These are phyloP conservation scores for Imleria badia DNA, from an alignment of 768 basidiomycete species.

Conservation along the genomic window DNA sequence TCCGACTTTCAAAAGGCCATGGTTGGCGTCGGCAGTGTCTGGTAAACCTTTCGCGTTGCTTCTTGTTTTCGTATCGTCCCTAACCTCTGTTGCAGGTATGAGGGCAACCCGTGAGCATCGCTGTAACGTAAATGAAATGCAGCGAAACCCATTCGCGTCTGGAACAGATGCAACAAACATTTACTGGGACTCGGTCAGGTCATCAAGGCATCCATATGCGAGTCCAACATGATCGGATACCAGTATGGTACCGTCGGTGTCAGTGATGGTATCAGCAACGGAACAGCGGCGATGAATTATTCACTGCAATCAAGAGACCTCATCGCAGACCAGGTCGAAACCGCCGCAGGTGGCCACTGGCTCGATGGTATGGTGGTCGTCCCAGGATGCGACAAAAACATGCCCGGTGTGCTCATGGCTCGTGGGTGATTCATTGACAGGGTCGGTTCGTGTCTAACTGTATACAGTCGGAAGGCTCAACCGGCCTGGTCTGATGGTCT, in stretches of 20 bases:
- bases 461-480: conserved; percentile 85
- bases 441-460: conserved; percentile 7
- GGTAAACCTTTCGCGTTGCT: conserved; percentile 53
- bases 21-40: conserved; percentile 96
- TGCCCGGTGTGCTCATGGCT: conserved; percentile 99
- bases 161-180: conserved; percentile 87
- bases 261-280: conserved; percentile 99
- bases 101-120: conserved; percentile 89
- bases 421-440: conserved; percentile 49
- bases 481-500: conserved; percentile 96
- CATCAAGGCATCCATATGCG: conserved; percentile 75
- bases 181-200: conserved; percentile 85
- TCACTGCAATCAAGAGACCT: conserved; percentile 98
- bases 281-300: conserved; percentile 89
- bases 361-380: conserved; percentile 97
- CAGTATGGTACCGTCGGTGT: conserved; percentile 98
- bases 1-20: conserved; percentile 93
- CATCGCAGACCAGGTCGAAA: conserved; percentile 97
- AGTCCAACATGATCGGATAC: conserved; percentile 82
- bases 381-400: conserved; percentile 99
- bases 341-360: conserved; percentile 95
- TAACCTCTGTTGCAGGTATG: conserved; percentile 66
- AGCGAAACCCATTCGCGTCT: not conserved
- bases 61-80: conserved; percentile 2
- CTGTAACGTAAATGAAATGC: not conserved